Evolutionary conservation across 768 basidiomycete genomes (phyloP).

Genomic region (Mycena filopes): DNA sequence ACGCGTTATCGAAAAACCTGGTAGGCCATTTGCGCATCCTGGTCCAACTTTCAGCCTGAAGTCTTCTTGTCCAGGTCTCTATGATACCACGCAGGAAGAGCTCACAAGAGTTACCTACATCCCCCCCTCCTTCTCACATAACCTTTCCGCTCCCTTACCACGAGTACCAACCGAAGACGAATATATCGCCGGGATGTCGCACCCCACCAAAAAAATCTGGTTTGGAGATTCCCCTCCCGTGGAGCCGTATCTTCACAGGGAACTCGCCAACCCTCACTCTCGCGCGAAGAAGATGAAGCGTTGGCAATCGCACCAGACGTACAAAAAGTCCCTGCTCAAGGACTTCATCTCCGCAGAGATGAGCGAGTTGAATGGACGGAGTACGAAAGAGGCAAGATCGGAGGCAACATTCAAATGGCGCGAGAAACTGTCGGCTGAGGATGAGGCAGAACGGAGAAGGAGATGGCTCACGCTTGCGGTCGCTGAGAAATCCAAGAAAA

Average conservation of each 20-base stretch:
- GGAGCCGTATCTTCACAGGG: constrained; percentile 72
- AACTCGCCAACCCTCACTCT: constrained; percentile 85
- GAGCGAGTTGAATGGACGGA: constrained; percentile 68
- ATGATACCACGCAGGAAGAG: constrained; percentile 71
- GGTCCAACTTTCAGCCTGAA: background rate
- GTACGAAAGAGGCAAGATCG: constrained; percentile 68
- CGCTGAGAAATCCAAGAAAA: constrained; percentile 63
- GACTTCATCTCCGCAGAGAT: constrained; percentile 66
- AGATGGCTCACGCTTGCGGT: constrained; percentile 62
- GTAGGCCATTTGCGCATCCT: constrained; percentile 44
- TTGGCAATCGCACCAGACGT: constrained; percentile 69
- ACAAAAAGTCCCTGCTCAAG: constrained; percentile 61
- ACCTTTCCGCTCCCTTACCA: constrained; percentile 48
- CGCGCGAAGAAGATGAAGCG: constrained; percentile 84
- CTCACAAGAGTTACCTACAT: constrained; percentile 79
- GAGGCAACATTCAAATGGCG: constrained; percentile 84
- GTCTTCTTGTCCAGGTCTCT: constrained; percentile 47
- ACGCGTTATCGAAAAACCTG: constrained; percentile 52
- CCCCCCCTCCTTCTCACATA: constrained; percentile 62
- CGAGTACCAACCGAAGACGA: constrained; percentile 62
- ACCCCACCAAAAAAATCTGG: constrained; percentile 55
- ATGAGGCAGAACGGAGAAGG: constrained; percentile 69
- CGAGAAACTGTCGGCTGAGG: constrained; percentile 64
- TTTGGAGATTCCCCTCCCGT: constrained; percentile 67
- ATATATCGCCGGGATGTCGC: constrained; percentile 69